phyloP scores from a whole-genome alignment of 192 early-diverging fungal genomes.

The Backusella morwellensis region DNA sequence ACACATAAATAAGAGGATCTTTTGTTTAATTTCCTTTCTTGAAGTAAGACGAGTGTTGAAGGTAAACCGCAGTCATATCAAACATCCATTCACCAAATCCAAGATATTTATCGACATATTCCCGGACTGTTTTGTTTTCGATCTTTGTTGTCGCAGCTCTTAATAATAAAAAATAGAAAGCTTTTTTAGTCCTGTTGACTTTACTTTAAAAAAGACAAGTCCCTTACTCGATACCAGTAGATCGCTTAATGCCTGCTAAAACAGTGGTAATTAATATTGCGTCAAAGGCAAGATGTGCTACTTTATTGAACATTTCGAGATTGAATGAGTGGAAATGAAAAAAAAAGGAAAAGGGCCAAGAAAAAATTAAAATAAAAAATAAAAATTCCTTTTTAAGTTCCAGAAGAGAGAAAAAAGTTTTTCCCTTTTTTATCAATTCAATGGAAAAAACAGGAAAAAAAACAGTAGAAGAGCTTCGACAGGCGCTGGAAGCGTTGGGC shows the following conservation, averaged over 20 bases:
- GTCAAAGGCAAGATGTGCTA: constrained; percentile 53
- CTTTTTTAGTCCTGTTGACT: background rate
- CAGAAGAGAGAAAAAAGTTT: background rate
- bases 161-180: background rate
- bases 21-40: constrained; percentile 26
- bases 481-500: constrained; percentile 40
- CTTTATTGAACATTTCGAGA: constrained; percentile 40
- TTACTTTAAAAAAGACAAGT: background rate
- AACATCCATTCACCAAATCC: constrained; percentile 54
- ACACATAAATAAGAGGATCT: background rate
- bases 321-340: background rate
- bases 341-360: background rate
- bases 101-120: constrained; percentile 48
- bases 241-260: constrained; percentile 56
- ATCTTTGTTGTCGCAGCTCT: constrained; percentile 50
- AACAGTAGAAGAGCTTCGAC: constrained; percentile 41
- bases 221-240: constrained; percentile 42
- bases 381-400: background rate
- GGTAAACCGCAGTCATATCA: constrained; percentile 43
- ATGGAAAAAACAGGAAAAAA: constrained; percentile 3
- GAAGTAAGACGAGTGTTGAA: constrained; percentile 50
- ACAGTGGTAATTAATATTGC: constrained; percentile 59
- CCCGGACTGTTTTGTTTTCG: constrained; percentile 46
- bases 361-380: background rate
- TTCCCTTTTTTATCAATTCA: background rate